phyloP scores from a whole-genome alignment of 805 yeast species.

The Naumovozyma baii region DNA sequence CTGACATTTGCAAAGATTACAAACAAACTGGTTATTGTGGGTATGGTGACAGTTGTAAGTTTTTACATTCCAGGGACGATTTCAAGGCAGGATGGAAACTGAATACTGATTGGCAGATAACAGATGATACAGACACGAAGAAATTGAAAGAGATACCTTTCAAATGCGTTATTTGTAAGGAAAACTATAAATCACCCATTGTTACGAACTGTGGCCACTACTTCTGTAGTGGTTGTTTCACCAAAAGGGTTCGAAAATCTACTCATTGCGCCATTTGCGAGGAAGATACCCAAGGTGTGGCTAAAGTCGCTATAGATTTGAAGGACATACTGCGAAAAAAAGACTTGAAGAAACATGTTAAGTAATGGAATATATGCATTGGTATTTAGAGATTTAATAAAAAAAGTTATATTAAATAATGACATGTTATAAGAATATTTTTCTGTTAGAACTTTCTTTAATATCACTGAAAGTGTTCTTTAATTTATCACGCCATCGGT shows the following conservation, averaged over 20 bases:
- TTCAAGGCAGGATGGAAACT: constrained; percentile 61
- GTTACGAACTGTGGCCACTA: constrained; percentile 53
- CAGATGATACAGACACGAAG: constrained; percentile 18
- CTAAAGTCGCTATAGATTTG: constrained; percentile 41
- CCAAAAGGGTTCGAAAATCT: constrained; percentile 32
- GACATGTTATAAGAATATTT: no score
- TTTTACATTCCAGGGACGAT: constrained; percentile 83
- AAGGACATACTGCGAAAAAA: constrained; percentile 16
- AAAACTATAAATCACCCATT: constrained; percentile 46
- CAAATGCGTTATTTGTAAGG: constrained; percentile 52
- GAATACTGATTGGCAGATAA: constrained; percentile 59
- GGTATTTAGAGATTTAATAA: no score
- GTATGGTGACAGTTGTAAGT: constrained; percentile 94
- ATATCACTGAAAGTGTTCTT: no score
- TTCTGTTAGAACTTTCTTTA: no score
- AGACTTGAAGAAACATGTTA: background rate
- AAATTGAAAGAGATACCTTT: constrained; percentile 38
- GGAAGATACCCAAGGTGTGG: constrained; percentile 50
- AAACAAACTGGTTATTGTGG: constrained; percentile 91
- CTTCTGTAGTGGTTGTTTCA: constrained; percentile 55
- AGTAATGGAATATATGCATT: no score
- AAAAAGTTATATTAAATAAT: no score
- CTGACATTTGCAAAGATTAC: constrained; percentile 90
- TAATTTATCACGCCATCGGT: no score
- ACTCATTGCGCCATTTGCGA: constrained; percentile 48